Evolutionary conservation across 495 filamentous ascomycete species (phyloP), one percentile per base, ranked within the genome.

Genomic region (Ascobolus immersus): DNA sequence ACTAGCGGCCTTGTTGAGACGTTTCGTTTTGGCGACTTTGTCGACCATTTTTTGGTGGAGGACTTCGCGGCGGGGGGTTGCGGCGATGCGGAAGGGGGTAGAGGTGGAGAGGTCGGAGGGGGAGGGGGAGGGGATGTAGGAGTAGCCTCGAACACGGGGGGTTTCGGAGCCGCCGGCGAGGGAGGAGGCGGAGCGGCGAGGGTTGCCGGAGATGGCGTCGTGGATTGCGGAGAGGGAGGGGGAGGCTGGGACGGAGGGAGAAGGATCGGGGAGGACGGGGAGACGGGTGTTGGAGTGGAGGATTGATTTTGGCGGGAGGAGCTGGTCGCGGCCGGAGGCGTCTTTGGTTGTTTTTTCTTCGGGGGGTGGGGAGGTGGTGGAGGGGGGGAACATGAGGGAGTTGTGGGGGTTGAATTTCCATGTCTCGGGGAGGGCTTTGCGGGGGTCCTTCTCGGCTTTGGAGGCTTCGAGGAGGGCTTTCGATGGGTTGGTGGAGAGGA

Each of bases 21-120:
- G 61, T 46, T 78, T 82, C 9, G 61, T 69, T 50, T 73, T 71
- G 1, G 71, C 70, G 0, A 76, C 74, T 31, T 67, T 65, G 36
- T 94, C 86, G 4, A 96, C 89, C 70, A 96, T 80, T 12, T 72
- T 68, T 47, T 84, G 69, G 53, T 89, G 86, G 9, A 93, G 57
- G 34, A 67, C 67, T 53, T 96, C 86, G 9, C 89, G 60, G 47
- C 64, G 70, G 37, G 77, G 69, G 22, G 71, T 67, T 43, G 80
- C 68, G 21, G 64, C 55, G 30, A 96, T 69, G 26, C 71, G 65
- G 49, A 96, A 96, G 2, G 82, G 82, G 36, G 82, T 81, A 0
- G 69, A 67, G 28, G 12, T 17, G 17, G 28, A 17, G 17, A 13
- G 0, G 67, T 67, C 8, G 60, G 8, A 59, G 40, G 19, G 37